Evolutionary conservation across 1,139 yeast species (phyloP).

Genomic region (Sugiyamaella pinicola): DNA sequence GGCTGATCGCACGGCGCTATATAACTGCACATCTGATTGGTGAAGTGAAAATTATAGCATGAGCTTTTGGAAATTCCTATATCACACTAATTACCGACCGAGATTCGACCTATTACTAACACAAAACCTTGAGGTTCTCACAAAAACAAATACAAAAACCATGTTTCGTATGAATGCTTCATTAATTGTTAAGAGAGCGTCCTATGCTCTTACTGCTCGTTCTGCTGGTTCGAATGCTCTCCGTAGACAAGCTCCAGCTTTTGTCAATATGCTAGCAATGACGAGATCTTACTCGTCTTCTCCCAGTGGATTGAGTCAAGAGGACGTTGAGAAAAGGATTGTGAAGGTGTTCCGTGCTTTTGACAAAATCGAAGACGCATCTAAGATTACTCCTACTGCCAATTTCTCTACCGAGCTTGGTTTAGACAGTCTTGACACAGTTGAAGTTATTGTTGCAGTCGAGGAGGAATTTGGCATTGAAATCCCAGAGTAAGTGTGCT

Average conservation of each 20-base stretch:
- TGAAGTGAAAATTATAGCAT: not conserved
- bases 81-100: constrained; percentile 11
- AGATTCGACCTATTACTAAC: constrained; percentile 7
- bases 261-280: constrained; percentile 19
- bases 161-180: constrained; percentile 27
- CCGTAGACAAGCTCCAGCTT: constrained; percentile 16
- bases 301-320: constrained; percentile 67
- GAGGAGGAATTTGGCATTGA: constrained; percentile 67
- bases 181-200: constrained; percentile 21
- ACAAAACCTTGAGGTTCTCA: not conserved
- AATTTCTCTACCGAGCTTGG: constrained; percentile 76
- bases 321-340: constrained; percentile 72
- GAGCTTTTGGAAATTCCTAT: not conserved
- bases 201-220: constrained; percentile 24
- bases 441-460: constrained; percentile 86
- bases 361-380: constrained; percentile 51
- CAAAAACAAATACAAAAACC: constrained; percentile 6
- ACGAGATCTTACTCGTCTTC: constrained; percentile 51
- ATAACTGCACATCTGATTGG: constrained; percentile 15
- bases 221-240: constrained; percentile 18
- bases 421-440: constrained; percentile 83
- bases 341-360: constrained; percentile 78
- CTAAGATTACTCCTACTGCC: constrained; percentile 58
- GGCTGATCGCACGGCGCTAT: constrained; percentile 12
- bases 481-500: constrained; percentile 61